Evolutionary conservation across 1,139 yeast genomes (phyloP), one percentile per base, ranked within the genome.

Genomic region (Sugiyamaella pinicola): DNA sequence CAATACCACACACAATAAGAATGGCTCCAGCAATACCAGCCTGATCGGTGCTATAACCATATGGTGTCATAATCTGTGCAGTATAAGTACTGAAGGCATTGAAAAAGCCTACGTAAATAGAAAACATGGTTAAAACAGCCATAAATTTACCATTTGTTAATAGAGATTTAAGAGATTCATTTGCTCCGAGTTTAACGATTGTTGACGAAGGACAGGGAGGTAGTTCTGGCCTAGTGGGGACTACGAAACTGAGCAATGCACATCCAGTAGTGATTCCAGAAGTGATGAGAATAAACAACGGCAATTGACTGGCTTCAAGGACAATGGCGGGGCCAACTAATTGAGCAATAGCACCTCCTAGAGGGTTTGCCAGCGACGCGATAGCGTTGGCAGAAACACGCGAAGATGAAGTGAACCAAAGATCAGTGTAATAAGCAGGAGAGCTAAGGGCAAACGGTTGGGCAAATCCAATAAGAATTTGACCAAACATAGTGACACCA

Each of bases 311-410:
- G 3, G 65, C 54, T 19, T 58, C 47, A 7, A 64, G 52, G n/a
- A 68, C 71, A 38, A 69, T 58, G 4, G 68, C 63, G 1, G 73
- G 73, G 9, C 71, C 69, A 6, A 69, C 68, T 2, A 69, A 61
- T 53, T 68, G 68, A 13, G 70, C 73, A 52, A 69, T 60, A n/a
- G 73, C 73, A n/a, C 71, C 73, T 3, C 73, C 73, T 9, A 69
- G 58, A 2, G 73, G 73, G 53, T 68, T 69, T 4, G 73, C 61
- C 38, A 69, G 59, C n/a, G 72, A 65, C 10, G 69, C 69, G 42
- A 69, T 61, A 12, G 72, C 73, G 48, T 69, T 69, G 15, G 73
- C 71, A 24, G 71, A 65, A 21, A 69, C 68, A 24, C 73, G 63
- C 1, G 71, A 67, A 21, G 63, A 53, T 17, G 67, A 59, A 5